Percentiles rank a stretch among this genome's conserved stretches.
phyloP scores from a whole-genome alignment of 306 rosid species.

The Purshia tridentata region DNA sequence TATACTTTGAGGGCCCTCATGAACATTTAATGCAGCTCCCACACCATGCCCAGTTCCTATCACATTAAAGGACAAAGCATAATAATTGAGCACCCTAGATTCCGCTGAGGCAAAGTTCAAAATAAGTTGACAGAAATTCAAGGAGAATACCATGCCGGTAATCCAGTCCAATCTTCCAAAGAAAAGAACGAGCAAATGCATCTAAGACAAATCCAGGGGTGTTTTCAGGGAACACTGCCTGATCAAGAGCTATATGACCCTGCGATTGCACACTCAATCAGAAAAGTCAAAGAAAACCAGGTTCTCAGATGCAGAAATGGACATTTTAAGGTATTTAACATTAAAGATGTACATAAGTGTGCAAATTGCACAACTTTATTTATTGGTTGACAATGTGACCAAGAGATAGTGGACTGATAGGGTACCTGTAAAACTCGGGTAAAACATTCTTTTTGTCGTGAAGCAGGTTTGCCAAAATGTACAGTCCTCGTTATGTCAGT shows the following conservation, averaged over 20 bases:
- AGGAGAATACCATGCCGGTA: slow-evolving; percentile 77
- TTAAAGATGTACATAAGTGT: background rate
- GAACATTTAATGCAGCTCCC: slow-evolving; percentile 96
- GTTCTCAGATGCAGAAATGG: slow-evolving; percentile 15
- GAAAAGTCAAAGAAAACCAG: slow-evolving; percentile 20
- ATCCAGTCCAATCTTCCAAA: slow-evolving; percentile 98
- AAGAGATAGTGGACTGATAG: slow-evolving; percentile 5
- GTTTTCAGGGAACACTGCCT: slow-evolving; percentile 79
- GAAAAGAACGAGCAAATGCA: slow-evolving; percentile 92
- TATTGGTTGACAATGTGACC: background rate
- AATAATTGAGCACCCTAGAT: background rate
- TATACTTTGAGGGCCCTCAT: slow-evolving; percentile 95
- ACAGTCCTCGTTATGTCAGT: slow-evolving; percentile 94
- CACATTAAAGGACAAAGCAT: slow-evolving; percentile 3
- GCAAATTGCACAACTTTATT: background rate
- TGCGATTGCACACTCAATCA: slow-evolving; percentile 40
- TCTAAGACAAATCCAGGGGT: slow-evolving; percentile 95
- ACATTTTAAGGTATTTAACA: slow-evolving; percentile 5
- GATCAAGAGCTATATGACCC: slow-evolving; percentile 97
- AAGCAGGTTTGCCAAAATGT: slow-evolving; percentile 83
- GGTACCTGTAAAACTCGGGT: slow-evolving; percentile 91
- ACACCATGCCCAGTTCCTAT: slow-evolving; percentile 97
- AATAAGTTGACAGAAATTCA: background rate
- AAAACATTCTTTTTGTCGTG: slow-evolving; percentile 75
- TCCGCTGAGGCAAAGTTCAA: background rate